A percentile compares a stretch with the other conserved stretches of the same genome.
Evolutionary conservation across 768 basidiomycete species (phyloP).

Genomic region (Kwoniella shandongensis): DNA sequence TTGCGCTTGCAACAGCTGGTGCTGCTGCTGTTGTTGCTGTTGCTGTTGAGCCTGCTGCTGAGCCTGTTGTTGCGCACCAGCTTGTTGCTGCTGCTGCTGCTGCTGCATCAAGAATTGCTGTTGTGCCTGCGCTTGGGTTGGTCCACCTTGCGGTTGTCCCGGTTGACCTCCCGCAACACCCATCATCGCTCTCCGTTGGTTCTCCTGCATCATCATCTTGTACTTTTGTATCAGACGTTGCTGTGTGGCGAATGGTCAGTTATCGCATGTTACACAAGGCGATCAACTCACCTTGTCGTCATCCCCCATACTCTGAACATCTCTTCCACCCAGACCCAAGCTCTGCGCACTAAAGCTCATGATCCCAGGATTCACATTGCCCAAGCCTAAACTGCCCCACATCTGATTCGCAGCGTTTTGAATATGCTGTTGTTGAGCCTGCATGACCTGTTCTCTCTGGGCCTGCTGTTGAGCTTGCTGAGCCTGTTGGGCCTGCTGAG

Average conservation of each 20-base stretch:
- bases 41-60: constrained; percentile 22
- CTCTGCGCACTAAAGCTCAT: constrained; percentile 37
- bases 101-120: constrained; percentile 11
- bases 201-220: constrained; percentile 24
- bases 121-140: constrained; percentile 12
- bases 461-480: constrained; percentile 21
- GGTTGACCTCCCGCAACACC: constrained; percentile 21
- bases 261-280: background rate
- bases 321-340: constrained; percentile 36
- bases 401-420: constrained; percentile 36
- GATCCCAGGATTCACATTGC: constrained; percentile 32
- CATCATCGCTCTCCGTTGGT: constrained; percentile 37
- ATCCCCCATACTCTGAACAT: constrained; percentile 33
- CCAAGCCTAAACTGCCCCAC: constrained; percentile 38
- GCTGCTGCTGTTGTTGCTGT: constrained; percentile 11
- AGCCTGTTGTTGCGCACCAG: constrained; percentile 12
- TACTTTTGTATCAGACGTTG: constrained; percentile 37
- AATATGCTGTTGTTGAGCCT: constrained; percentile 24
- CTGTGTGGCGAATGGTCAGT: constrained; percentile 11
- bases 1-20: constrained; percentile 26
- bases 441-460: constrained; percentile 28
- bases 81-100: constrained; percentile 20
- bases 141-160: constrained; percentile 6
- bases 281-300: constrained; percentile 41
- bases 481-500: constrained; percentile 20